A percentile compares a stretch with the other conserved stretches of the same genome.
phyloP scores from a whole-genome alignment of 495 filamentous ascomycete species.

The Penicillium canariense region DNA sequence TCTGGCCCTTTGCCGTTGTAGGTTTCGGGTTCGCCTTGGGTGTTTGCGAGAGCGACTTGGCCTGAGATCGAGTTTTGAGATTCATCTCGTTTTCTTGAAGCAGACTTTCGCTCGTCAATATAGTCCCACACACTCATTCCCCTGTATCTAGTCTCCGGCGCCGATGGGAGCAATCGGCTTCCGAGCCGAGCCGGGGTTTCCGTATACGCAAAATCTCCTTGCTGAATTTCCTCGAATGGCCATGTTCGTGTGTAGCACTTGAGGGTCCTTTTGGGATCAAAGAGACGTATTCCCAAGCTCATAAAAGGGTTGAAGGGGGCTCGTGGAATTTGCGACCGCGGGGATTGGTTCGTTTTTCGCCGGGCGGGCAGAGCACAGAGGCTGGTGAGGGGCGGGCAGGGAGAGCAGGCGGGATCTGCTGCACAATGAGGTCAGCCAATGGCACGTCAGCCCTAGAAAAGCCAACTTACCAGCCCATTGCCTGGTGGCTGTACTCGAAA shows the following conservation, averaged over 20 bases:
- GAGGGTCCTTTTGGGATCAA: not conserved
- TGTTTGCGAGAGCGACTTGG: constrained; percentile 13
- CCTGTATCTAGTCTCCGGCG: constrained; percentile 24
- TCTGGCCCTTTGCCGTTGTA: constrained; percentile 20
- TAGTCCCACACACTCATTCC: not conserved
- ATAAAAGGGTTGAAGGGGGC: not conserved
- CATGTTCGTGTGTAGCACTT: constrained; percentile 22
- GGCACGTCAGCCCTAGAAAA: not conserved
- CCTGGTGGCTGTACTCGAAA: not conserved
- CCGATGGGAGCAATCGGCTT: constrained; percentile 12
- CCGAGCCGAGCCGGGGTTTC: constrained; percentile 11
- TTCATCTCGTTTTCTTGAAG: constrained; percentile 15
- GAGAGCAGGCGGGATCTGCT: not conserved
- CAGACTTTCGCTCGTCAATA: not conserved
- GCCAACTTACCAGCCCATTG: constrained; percentile 2
- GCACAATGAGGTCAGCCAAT: not conserved
- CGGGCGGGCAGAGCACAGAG: constrained; percentile 2
- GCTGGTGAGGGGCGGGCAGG: not conserved
- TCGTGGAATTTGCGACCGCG: constrained; percentile 1
- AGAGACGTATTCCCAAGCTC: not conserved
- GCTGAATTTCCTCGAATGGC: constrained; percentile 20
- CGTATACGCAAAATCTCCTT: constrained; percentile 17
- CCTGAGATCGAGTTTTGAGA: constrained; percentile 17
- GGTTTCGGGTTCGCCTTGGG: constrained; percentile 9
- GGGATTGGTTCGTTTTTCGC: not conserved